Base-by-base conservation (phyloP, 345 rosid species). In the Moricandia arvensis region DNA sequence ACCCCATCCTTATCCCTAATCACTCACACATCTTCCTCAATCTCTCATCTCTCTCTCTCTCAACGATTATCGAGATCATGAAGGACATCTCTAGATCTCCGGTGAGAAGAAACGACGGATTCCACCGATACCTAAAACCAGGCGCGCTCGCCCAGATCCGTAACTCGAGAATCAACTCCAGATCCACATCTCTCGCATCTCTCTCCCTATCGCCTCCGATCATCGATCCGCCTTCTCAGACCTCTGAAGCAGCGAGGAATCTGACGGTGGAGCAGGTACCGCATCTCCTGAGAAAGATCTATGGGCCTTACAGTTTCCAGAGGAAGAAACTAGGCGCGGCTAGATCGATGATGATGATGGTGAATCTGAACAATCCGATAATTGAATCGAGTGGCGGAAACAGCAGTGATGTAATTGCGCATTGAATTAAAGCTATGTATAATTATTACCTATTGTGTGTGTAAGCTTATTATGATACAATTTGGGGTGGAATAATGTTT, bases 71-170 rank as follows among this genome's bases (percentile, higher is more conserved):
- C 55, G 12, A 34, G 37, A 34, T 55, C 4, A 83, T 84, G 87
- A 84, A 81, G 43, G 62, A 79, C n/a, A 59, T 13, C 13, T 64
- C 84, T 7, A 85, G 81, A 78, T 81, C 88, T 4, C 63, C 75
- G 34, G 21, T 65, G 37, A 81, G 60, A 41, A 81, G 71, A 54
- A 69, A 31, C 76, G 84, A 85, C 15, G 82, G 82, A 21, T 81
- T 78, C 74, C 82, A 83, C 77, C 83, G 78, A 35, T 89, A 83
- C 74, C 72, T 89, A 6, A 89, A 85, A 64, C 90, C 91, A 7
- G 90, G 95, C 10, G 90, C 90, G 6, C 86, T 89, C 34, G 88
- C 91, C 24, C 87, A 77, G 67, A 77, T 89, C 79, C 77, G 95
- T 8, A 81, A 86, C 81, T 82, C 86, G 30, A 86, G 81, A 58